Evolutionary conservation across 139 green algal genomes (phyloP).

Genomic region (Micractinium sp.): DNA sequence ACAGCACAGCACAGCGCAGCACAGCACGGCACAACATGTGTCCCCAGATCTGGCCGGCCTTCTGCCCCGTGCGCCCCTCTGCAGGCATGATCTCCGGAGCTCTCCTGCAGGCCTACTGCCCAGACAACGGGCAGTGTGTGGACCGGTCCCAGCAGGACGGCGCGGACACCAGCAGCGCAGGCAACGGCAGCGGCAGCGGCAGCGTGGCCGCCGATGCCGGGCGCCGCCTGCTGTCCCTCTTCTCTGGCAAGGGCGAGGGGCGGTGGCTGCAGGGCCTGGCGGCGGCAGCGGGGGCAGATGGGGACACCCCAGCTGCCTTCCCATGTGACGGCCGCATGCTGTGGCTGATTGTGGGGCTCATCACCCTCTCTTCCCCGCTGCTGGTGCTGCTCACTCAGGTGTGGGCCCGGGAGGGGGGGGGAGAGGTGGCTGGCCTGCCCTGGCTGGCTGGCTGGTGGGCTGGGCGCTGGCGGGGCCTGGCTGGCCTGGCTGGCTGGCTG

Average conservation of each 20-base stretch:
- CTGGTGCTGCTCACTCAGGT: slow-evolving; percentile 44
- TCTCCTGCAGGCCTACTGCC: slow-evolving; percentile 56
- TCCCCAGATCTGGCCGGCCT: too few species aligned
- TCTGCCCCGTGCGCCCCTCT: not conserved
- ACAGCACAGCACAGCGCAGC: not conserved
- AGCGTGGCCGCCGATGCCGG: not conserved
- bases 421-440: not conserved
- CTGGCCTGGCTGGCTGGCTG: not conserved
- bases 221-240: too few species aligned
- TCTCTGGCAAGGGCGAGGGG: too few species aligned
- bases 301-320: too few species aligned
- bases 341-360: slow-evolving; percentile 48
- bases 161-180: not conserved
- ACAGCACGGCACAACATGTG: not conserved
- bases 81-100: slow-evolving; percentile 51
- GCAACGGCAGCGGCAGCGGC: not conserved
- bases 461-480: not conserved
- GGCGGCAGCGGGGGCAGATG: not conserved
- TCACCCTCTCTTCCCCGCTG: slow-evolving; percentile 52
- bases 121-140: slow-evolving; percentile 37
- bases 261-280: not conserved
- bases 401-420: not conserved
- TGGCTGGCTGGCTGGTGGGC: not conserved
- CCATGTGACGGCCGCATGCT: slow-evolving; percentile 44
- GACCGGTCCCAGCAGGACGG: not conserved